Percentiles rank a stretch among this genome's conserved stretches.
Conservation (phyloP, 371 early-diverging fungal species). For the Neoconidiobolus thromboides region DNA sequence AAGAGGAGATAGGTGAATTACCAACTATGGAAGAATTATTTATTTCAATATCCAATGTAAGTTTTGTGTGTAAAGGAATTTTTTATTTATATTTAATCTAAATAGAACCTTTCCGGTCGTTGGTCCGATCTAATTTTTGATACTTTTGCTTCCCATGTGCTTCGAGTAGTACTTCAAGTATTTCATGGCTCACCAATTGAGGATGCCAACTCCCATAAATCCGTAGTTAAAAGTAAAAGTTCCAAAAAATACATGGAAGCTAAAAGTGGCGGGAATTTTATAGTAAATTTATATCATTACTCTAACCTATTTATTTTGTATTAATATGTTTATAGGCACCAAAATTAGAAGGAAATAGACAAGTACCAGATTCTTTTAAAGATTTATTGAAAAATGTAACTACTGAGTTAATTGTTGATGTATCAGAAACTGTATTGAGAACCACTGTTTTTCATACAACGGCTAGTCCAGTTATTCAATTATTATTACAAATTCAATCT, state of each 20-base stretch:
- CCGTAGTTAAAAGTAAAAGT: conserved; percentile 31
- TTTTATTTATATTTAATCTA: conserved; percentile 19
- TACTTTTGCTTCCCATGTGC: conserved; percentile 53
- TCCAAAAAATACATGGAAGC: conserved; percentile 42
- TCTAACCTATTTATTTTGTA: no score
- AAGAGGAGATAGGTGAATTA: background rate
- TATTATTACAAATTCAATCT: conserved; percentile 32
- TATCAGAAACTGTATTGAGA: conserved; percentile 34
- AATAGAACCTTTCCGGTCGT: conserved; percentile 36
- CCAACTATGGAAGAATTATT: conserved; percentile 12
- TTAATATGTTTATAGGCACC: background rate
- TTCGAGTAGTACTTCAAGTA: conserved; percentile 43
- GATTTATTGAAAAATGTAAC: conserved; percentile 30
- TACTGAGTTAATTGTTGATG: conserved; percentile 25
- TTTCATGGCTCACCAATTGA: conserved; percentile 45
- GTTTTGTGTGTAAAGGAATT: conserved; percentile 25
- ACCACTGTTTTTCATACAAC: conserved; percentile 37
- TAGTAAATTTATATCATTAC: background rate
- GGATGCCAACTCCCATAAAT: conserved; percentile 19
- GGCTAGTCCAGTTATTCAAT: conserved; percentile 61
- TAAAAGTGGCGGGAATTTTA: conserved; percentile 25
- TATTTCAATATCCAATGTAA: background rate
- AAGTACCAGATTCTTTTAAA: conserved; percentile 39
- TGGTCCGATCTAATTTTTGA: conserved; percentile 45
- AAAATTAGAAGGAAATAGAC: conserved; percentile 16